Base-by-base conservation (phyloP, 106 monocot species). In the Acorus calamus region DNA sequence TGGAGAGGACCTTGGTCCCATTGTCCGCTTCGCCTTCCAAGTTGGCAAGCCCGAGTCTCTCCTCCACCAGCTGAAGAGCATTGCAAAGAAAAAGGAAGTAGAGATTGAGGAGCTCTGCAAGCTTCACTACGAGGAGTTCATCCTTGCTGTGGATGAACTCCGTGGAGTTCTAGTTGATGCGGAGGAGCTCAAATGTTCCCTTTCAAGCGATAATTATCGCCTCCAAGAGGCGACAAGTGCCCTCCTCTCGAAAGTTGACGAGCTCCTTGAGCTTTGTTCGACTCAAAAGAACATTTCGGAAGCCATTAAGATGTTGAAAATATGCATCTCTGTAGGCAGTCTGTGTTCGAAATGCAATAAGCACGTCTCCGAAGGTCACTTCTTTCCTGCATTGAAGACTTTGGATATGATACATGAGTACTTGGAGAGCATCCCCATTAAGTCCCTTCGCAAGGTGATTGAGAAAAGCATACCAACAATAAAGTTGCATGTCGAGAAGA, bases 61-160 rank as follows among this genome's bases (percentile, higher is more conserved):
- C 55, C 2, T 81, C 47, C 75, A 84, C 46, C 77, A 80, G 55
- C 75, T 88, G 41, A 60, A 59, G 54, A 61, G 42, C 66, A 67
- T 84, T 28, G 80, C 78, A 28, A 81, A 73, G 64, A 84, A 73
- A 50, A 88, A 88, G 61, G 84, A 88, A 68, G 73, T 75, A 8
- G 88, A 88, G 80, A 88, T 88, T 4, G 88, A 88, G 49, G 88
- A 88, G 59, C 69, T 88, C 4, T 88, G 88, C 66, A 80, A 64
- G 53, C 74, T 88, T 7, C 88, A 88, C 56, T 84, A 88, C 8
- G 84, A 81, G 59, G 83, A 88, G 10, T 88, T 88, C 69, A 88
- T 88, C 50, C 66, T 75, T 45, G 88, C 88, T 0, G 88, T 88
- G 7, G 88, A 88, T 48, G 88, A 88, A 67, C 75, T 88, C 4